A percentile compares a stretch with the other conserved stretches of the same genome.
These are phyloP conservation scores for Didymella glomerata DNA, from an alignment of 2,329 filamentous ascomycete genomes.

Conservation along the genomic window DNA sequence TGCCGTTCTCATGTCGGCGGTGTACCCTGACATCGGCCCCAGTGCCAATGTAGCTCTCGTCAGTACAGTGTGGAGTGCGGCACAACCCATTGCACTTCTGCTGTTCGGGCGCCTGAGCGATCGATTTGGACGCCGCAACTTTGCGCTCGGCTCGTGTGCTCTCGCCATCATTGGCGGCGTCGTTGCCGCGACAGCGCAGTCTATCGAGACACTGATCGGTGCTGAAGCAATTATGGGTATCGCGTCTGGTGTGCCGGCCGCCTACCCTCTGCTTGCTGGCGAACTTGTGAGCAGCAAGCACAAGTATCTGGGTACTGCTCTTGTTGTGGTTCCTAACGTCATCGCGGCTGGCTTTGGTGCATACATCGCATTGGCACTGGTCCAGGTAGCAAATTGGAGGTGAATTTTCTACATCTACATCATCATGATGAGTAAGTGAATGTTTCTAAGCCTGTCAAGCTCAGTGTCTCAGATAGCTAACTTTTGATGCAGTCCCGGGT, in stretches of 20 bases:
- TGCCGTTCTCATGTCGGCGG: conserved; percentile 18
- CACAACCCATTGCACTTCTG: conserved; percentile 23
- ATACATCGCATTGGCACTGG: conserved; percentile 55
- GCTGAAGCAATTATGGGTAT: conserved; percentile 34
- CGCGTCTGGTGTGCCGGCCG: conserved; percentile 27
- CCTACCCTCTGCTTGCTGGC: conserved; percentile 27
- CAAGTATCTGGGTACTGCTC: conserved; percentile 31
- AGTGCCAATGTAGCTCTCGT: conserved; percentile 23
- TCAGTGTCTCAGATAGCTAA: conserved; percentile 2
- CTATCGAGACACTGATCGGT: conserved; percentile 35
- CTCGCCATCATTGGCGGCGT: conserved; percentile 31
- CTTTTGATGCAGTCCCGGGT: conserved; percentile 44
- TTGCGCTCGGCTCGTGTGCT: conserved; percentile 18
- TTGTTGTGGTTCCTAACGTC: conserved; percentile 29
- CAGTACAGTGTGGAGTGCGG: conserved; percentile 19
- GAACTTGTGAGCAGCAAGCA: conserved; percentile 43
- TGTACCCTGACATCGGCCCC: conserved; percentile 25
- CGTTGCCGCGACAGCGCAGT: conserved; percentile 34
- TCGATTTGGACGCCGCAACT: conserved; percentile 24
- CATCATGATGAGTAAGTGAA: conserved; percentile 45
- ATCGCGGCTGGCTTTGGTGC: conserved; percentile 54
- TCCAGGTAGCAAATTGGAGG: conserved; percentile 51
- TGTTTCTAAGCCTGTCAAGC: not conserved
- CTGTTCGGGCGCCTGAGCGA: conserved; percentile 26
- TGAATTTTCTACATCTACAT: conserved; percentile 61